Conservation (phyloP, 495 filamentous ascomycete genomes). For the Xylaria telfairii region DNA sequence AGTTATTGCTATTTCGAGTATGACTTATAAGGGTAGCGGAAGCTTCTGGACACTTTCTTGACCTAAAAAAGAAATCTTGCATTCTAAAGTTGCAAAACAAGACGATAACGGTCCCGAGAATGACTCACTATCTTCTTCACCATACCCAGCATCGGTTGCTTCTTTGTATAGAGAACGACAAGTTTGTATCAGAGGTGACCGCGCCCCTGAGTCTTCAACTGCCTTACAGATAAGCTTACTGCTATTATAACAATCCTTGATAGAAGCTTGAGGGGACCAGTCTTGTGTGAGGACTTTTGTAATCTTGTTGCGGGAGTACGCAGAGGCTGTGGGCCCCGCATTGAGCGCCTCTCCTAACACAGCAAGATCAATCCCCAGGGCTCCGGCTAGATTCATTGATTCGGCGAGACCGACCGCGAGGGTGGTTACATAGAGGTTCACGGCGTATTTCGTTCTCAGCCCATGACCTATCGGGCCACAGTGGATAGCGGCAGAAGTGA, state of each 20-base stretch:
- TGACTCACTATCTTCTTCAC: conserved; percentile 3
- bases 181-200: conserved; percentile 17
- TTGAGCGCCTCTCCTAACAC: conserved; percentile 23
- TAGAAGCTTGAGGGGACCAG: conserved; percentile 21
- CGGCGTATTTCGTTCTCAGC: conserved; percentile 23
- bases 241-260: conserved; percentile 29
- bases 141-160: conserved; percentile 1
- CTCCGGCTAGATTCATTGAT: conserved; percentile 25
- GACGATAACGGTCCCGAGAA: too few relatives aligned
- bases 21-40: too few relatives aligned
- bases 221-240: conserved; percentile 24
- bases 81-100: too few relatives aligned
- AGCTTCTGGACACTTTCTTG: too few relatives aligned
- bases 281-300: conserved; percentile 20
- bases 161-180: conserved; percentile 23
- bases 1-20: too few relatives aligned
- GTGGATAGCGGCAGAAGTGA: conserved; percentile 23
- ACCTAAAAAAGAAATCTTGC: too few relatives aligned
- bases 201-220: conserved; percentile 13
- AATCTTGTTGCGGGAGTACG: conserved; percentile 19
- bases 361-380: conserved; percentile 18
- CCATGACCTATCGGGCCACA: conserved; percentile 24
- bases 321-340: conserved; percentile 25
- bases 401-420: conserved; percentile 24
- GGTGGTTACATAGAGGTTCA: conserved; percentile 26